Base-by-base conservation (phyloP, 768 basidiomycete genomes). In the Tephrocybe sp. region DNA sequence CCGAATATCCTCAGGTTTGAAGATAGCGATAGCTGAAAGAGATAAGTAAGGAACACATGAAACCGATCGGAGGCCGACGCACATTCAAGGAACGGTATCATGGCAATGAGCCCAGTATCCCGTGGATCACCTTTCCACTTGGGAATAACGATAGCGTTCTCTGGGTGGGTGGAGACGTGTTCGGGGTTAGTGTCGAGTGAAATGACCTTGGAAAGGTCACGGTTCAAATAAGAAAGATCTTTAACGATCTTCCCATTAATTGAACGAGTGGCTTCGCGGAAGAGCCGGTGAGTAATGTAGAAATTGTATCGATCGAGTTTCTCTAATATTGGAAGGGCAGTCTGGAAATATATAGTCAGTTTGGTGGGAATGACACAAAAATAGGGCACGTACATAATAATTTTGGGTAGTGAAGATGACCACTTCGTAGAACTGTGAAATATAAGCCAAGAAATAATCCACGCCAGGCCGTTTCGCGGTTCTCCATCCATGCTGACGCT, bases 61-160 rank as follows among this genome's bases (percentile, higher is more conserved):
- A n/a, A n/a, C n/a, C n/a, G n/a, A n/a, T n/a, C n/a, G n/a, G n/a
- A n/a, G n/a, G n/a, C n/a, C n/a, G n/a, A 65, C 74, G 7, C 60
- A 78, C 93, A 93, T 73, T 98, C 97, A 3, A 99, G 78, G 84
- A 98, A 97, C 1, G 95, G 95, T 56, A 99, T 94, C 77, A 97
- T 79, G n/a, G 84, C 86, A 16, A 97, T 66, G 33, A 98, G 80
- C 0, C 89, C 91, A 55, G 74, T 80, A 64, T 66, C 86, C 69
- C 67, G 67, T 0, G 83, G 71, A 45, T 86, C 80, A 2, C 94
- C 95, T 1, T 81, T 80, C 97, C 97, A 99, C 56, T 84, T 84
- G 15, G 86, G 83, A 29, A 98, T 59, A 41, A 91, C 69, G 49
- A 97, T 77, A 0, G 91, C 80, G 59, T 98, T 98, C 59, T 97